Evolutionary conservation across 1,284 basidiomycete genomes (phyloP).

Genomic region (Trichosporon sp.): DNA sequence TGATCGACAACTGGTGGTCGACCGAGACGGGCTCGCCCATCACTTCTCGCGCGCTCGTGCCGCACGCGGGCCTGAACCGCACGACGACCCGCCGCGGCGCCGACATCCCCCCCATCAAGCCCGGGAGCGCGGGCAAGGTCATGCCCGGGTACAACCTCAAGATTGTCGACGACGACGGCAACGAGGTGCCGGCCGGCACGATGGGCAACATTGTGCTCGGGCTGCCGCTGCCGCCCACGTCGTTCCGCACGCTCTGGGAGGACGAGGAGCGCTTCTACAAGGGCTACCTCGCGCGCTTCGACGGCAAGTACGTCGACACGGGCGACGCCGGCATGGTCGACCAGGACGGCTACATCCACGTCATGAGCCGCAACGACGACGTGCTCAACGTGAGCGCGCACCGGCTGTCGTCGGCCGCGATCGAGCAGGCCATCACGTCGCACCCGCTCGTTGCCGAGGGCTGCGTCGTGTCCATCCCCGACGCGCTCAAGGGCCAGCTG

Average conservation of each 20-base stretch:
- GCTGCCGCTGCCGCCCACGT: slow-evolving; percentile 87
- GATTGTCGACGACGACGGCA: slow-evolving; percentile 25
- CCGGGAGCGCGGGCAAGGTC: slow-evolving; percentile 22
- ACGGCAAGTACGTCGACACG: slow-evolving; percentile 61
- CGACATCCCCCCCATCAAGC: slow-evolving; percentile 17
- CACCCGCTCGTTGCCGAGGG: slow-evolving; percentile 88
- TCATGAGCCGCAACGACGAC: slow-evolving; percentile 87
- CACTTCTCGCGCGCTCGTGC: slow-evolving; percentile 57
- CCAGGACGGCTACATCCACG: slow-evolving; percentile 92
- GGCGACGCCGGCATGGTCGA: slow-evolving; percentile 91
- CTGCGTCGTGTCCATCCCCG: slow-evolving; percentile 71
- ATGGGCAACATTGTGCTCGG: slow-evolving; percentile 52
- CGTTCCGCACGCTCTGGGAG: slow-evolving; percentile 57
- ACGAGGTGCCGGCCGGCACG: slow-evolving; percentile 12
- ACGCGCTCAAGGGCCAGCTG: slow-evolving; percentile 63
- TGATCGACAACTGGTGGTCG: slow-evolving; percentile 92
- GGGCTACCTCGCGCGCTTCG: slow-evolving; percentile 70
- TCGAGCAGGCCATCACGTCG: slow-evolving; percentile 85
- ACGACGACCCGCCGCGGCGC: slow-evolving; percentile 7
- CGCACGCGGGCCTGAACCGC: slow-evolving; percentile 55
- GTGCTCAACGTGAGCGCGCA: slow-evolving; percentile 71
- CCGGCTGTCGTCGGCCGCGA: slow-evolving; percentile 88
- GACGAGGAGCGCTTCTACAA: slow-evolving; percentile 86
- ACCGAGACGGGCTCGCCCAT: slow-evolving; percentile 80
- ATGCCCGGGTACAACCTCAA: slow-evolving; percentile 24